phyloP scores from a whole-genome alignment of 352 stramenopile species.

The Pythium monospermum region DNA sequence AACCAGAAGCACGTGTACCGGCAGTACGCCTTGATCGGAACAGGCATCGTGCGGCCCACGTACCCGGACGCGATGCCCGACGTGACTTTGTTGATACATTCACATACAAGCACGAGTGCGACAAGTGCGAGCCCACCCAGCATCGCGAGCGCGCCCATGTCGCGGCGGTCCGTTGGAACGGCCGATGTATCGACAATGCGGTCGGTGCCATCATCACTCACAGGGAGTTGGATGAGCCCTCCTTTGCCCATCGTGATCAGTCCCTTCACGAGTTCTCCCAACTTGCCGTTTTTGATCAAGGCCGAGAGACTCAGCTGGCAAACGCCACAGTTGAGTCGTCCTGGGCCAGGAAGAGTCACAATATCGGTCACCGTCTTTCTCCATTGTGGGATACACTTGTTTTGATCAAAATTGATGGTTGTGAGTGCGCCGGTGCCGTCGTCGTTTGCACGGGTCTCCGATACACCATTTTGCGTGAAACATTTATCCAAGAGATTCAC shows the following conservation, averaged over 20 bases:
- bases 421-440: slow-evolving; percentile 11
- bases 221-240: slow-evolving; percentile 15
- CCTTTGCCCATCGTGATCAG: slow-evolving; percentile 42
- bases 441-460: slow-evolving; percentile 8
- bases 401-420: slow-evolving; percentile 51
- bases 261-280: slow-evolving; percentile 45
- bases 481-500: slow-evolving; percentile 52
- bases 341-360: slow-evolving; percentile 47
- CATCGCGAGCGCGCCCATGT: slow-evolving; percentile 63
- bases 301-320: slow-evolving; percentile 58
- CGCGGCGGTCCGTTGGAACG: slow-evolving; percentile 36
- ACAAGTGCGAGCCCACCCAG: slow-evolving; percentile 39
- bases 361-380: slow-evolving; percentile 40
- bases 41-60: slow-evolving; percentile 66
- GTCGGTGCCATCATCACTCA: slow-evolving; percentile 11
- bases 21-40: slow-evolving; percentile 56
- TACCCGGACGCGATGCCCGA: slow-evolving; percentile 66
- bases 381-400: slow-evolving; percentile 54
- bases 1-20: slow-evolving; percentile 83
- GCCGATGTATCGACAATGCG: slow-evolving; percentile 10
- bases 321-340: slow-evolving; percentile 64
- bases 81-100: slow-evolving; percentile 74
- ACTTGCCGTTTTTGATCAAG: slow-evolving; percentile 58
- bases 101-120: slow-evolving; percentile 49
- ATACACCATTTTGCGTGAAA: slow-evolving; percentile 47